Evolutionary conservation across 148 eudicot genomes (phyloP).

Genomic region (Euryodendron excelsum): DNA sequence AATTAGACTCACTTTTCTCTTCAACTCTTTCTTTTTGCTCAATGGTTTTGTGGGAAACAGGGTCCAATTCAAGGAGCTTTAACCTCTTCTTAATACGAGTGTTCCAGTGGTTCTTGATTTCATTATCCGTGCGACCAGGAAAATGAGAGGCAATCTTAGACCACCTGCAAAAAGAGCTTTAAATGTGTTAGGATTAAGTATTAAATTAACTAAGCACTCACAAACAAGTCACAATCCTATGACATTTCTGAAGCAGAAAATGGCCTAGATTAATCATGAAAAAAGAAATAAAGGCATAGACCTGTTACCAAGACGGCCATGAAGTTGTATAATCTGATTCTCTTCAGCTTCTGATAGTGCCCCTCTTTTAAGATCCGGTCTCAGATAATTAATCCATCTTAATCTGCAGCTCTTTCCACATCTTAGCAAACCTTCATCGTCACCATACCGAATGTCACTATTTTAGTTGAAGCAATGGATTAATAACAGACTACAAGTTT

Average conservation of each 20-base stretch:
- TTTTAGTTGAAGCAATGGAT: not conserved
- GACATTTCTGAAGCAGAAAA: too few species aligned
- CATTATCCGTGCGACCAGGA: conserved; percentile 53
- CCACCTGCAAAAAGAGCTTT: conserved; percentile 28
- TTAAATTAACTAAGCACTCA: not conserved
- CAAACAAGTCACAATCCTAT: too few species aligned
- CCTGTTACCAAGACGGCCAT: conserved; percentile 78
- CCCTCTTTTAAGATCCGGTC: conserved; percentile 80
- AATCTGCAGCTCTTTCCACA: conserved; percentile 86
- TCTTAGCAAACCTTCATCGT: conserved; percentile 63
- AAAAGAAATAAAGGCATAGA: not conserved
- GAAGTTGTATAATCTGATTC: conserved; percentile 69
- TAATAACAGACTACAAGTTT: not conserved
- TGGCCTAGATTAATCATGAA: too few species aligned
- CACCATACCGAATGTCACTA: not conserved
- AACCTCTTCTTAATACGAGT: conserved; percentile 46
- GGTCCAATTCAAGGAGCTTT: conserved; percentile 30
- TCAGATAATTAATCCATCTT: conserved; percentile 79
- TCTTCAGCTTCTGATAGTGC: conserved; percentile 58
- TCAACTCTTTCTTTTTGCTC: conserved; percentile 15
- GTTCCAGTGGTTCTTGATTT: conserved; percentile 53
- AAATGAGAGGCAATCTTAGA: conserved; percentile 48
- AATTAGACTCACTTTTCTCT: not conserved
- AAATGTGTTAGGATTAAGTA: not conserved
- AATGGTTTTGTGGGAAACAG: conserved; percentile 29